These are phyloP conservation scores for Trypanosoma avium DNA, from an alignment of 208 protist genomes.

Conservation along the genomic window DNA sequence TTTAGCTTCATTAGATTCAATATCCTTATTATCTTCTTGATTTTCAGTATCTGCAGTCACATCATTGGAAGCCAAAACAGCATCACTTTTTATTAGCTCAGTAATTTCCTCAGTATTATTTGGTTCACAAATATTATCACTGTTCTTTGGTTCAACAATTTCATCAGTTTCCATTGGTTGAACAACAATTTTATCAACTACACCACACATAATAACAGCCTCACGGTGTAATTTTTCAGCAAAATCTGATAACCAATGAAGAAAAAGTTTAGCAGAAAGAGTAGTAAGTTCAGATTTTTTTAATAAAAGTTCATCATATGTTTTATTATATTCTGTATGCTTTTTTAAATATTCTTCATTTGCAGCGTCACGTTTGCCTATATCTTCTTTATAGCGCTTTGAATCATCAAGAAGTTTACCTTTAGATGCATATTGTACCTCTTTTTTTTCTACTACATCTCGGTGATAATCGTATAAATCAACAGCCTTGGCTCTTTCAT, in stretches of 20 bases:
- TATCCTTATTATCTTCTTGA: neutral
- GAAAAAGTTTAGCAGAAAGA: slow-evolving; percentile 2
- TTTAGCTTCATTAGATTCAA: neutral
- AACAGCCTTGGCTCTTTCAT: slow-evolving; percentile 19
- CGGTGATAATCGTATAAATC: slow-evolving; percentile 24
- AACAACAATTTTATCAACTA: slow-evolving; percentile 1
- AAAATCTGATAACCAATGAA: slow-evolving; percentile 5
- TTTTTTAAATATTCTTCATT: slow-evolving; percentile 8
- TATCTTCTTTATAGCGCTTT: slow-evolving; percentile 4
- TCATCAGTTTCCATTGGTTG: neutral
- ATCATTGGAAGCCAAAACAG: neutral
- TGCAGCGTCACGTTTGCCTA: slow-evolving; percentile 1
- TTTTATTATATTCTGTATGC: slow-evolving; percentile 1
- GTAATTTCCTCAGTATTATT: no score
- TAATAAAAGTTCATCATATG: neutral
- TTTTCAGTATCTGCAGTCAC: neutral
- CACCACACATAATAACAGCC: neutral
- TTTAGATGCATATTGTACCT: slow-evolving; percentile 19
- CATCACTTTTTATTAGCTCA: neutral
- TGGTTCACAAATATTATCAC: no score
- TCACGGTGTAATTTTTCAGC: neutral
- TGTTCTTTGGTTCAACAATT: no score
- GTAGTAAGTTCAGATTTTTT: slow-evolving; percentile 6
- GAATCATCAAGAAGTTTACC: slow-evolving; percentile 9
- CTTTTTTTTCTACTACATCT: slow-evolving; percentile 24